A percentile compares a stretch with the other conserved stretches of the same genome.
phyloP scores from a whole-genome alignment of 2,329 filamentous ascomycete species.

The Cordyceps javanica region DNA sequence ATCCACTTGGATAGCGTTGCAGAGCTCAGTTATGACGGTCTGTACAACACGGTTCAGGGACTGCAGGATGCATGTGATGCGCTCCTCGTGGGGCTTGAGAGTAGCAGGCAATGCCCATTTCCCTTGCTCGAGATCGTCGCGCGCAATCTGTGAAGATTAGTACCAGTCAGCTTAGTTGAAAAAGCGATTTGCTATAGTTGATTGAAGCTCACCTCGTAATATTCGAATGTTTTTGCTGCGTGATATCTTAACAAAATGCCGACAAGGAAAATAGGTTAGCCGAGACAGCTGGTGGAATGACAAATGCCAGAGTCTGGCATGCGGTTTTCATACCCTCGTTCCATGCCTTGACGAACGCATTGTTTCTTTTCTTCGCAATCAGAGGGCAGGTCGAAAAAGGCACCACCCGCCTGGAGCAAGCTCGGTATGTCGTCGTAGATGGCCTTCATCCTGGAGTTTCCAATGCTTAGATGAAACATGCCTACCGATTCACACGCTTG shows the following conservation, averaged over 20 bases:
- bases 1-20: background rate
- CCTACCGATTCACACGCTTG: constrained; percentile 4
- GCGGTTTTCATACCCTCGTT: constrained; percentile 6
- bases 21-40: background rate
- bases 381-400: background rate
- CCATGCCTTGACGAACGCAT: constrained; percentile 8
- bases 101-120: background rate
- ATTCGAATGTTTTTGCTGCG: constrained; percentile 7
- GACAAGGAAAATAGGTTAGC: background rate
- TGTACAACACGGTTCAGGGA: background rate
- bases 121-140: constrained; percentile 1
- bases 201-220: background rate
- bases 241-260: no score
- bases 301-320: background rate
- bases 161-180: background rate
- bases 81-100: background rate
- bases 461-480: constrained; percentile 2
- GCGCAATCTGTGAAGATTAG: constrained; percentile 2
- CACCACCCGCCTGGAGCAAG: background rate
- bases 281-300: background rate
- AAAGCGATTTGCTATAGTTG: rapidly evolving
- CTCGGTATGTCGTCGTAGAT: background rate
- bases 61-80: background rate
- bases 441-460: background rate
- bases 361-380: constrained; percentile 6